Conservation (phyloP, 2,329 filamentous ascomycete species). For the Nigrograna mackinnonii region DNA sequence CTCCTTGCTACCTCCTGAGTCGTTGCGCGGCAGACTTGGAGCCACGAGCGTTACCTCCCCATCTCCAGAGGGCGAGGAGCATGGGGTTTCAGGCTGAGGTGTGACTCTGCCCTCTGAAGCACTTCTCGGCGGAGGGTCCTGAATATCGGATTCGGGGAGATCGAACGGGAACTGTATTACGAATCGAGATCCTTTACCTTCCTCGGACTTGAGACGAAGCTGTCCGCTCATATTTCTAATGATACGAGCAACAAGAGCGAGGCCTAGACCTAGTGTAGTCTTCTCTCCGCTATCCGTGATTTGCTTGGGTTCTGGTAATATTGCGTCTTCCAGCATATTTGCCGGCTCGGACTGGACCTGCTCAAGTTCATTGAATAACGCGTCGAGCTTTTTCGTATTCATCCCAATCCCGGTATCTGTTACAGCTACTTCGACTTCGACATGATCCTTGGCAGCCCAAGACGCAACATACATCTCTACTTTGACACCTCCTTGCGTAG, state of each 20-base stretch:
- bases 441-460: conserved; percentile 47
- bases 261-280: conserved; percentile 72
- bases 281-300: conserved; percentile 36
- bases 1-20: conserved; percentile 14
- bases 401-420: conserved; percentile 75
- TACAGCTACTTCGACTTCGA: conserved; percentile 73
- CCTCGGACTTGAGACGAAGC: conserved; percentile 79
- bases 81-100: conserved; percentile 15
- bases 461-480: conserved; percentile 68
- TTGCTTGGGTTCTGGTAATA: conserved; percentile 34
- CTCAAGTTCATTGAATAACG: conserved; percentile 64
- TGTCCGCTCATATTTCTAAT: conserved; percentile 92
- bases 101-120: conserved; percentile 25
- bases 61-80: conserved; percentile 27
- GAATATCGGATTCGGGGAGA: conserved; percentile 52
- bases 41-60: conserved; percentile 66
- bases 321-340: conserved; percentile 31
- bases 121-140: conserved; percentile 1
- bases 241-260: conserved; percentile 86
- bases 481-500: conserved; percentile 66
- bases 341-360: conserved; percentile 58
- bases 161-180: conserved; percentile 78
- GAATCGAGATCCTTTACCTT: conserved; percentile 81
- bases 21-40: conserved; percentile 25
- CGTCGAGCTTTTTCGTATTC: conserved; percentile 59